Evolutionary conservation across 2,329 filamentous ascomycete genomes (phyloP).

Genomic region (Alternaria sp.): DNA sequence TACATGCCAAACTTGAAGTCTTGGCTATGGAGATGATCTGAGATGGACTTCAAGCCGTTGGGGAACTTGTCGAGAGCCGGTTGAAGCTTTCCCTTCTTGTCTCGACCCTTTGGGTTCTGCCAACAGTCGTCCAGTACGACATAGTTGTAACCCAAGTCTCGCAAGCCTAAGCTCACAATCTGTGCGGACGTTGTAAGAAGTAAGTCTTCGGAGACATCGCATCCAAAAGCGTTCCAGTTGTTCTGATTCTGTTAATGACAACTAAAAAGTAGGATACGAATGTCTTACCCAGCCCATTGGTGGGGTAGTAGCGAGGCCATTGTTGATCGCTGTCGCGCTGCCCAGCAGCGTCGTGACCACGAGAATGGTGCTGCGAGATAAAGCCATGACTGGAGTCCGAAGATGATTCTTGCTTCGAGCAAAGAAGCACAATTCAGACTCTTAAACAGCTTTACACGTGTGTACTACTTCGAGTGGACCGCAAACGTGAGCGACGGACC

Average conservation of each 20-base stretch:
- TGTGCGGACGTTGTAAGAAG: slow-evolving; percentile 34
- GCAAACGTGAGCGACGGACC: background rate
- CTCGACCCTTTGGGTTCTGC: slow-evolving; percentile 54
- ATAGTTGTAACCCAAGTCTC: slow-evolving; percentile 50
- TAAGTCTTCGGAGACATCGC: slow-evolving; percentile 35
- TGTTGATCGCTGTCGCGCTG: slow-evolving; percentile 29
- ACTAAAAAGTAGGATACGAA: too few relatives aligned
- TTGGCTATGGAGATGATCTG: slow-evolving; percentile 45
- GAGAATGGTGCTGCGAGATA: slow-evolving; percentile 15
- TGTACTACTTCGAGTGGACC: background rate
- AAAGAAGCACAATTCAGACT: background rate
- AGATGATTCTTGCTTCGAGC: background rate
- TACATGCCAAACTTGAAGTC: slow-evolving; percentile 71
- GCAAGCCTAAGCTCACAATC: slow-evolving; percentile 31
- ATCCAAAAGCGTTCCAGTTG: slow-evolving; percentile 36
- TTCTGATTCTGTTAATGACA: slow-evolving; percentile 15
- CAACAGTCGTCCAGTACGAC: slow-evolving; percentile 69
- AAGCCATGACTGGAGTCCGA: slow-evolving; percentile 11
- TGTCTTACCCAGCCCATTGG: slow-evolving; percentile 30
- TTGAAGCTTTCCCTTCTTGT: slow-evolving; percentile 48
- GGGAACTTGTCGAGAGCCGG: slow-evolving; percentile 64
- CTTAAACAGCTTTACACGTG: slow-evolving; percentile 7
- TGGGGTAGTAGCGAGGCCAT: slow-evolving; percentile 30
- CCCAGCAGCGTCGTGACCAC: slow-evolving; percentile 16
- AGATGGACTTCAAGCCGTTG: slow-evolving; percentile 62